These are phyloP conservation scores for Chaetomium tenue DNA, from an alignment of 495 filamentous ascomycete species.

Conservation along the genomic window DNA sequence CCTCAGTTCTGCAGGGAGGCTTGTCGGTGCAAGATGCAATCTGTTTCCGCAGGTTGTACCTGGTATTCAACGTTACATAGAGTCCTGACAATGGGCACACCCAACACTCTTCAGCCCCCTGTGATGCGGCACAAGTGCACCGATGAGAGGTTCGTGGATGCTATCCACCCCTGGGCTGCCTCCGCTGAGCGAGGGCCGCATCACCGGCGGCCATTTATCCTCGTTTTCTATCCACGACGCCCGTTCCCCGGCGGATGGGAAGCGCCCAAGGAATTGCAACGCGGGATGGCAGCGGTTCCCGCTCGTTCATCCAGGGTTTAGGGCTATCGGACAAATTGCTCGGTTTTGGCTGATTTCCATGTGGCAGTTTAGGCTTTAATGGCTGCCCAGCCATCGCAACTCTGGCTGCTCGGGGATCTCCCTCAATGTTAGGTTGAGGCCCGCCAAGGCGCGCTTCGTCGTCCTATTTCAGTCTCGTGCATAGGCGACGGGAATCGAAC, in stretches of 20 bases:
- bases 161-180: not conserved
- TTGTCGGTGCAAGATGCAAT: not conserved
- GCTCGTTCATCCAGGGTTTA: constrained; percentile 7
- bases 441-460: constrained; percentile 27
- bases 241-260: constrained; percentile 31
- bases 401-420: constrained; percentile 26
- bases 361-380: constrained; percentile 38
- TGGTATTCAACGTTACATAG: not conserved
- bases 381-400: constrained; percentile 15
- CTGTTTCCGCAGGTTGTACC: not conserved
- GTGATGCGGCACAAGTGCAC: not conserved
- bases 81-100: not conserved
- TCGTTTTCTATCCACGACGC: constrained; percentile 17
- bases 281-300: constrained; percentile 1
- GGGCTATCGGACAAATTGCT: constrained; percentile 32
- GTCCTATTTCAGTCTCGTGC: constrained; percentile 29
- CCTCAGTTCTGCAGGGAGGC: constrained; percentile 20
- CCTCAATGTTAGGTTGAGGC: constrained; percentile 15
- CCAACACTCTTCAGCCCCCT: not conserved
- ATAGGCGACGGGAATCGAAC: constrained; percentile 28
- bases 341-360: constrained; percentile 41
- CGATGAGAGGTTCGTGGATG: not conserved
- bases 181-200: constrained; percentile 17
- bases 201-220: constrained; percentile 31
- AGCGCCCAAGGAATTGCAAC: not conserved